Evolutionary conservation across 176 grass and related monocot species (phyloP).

Genomic region (Cymbopogon citratus): DNA sequence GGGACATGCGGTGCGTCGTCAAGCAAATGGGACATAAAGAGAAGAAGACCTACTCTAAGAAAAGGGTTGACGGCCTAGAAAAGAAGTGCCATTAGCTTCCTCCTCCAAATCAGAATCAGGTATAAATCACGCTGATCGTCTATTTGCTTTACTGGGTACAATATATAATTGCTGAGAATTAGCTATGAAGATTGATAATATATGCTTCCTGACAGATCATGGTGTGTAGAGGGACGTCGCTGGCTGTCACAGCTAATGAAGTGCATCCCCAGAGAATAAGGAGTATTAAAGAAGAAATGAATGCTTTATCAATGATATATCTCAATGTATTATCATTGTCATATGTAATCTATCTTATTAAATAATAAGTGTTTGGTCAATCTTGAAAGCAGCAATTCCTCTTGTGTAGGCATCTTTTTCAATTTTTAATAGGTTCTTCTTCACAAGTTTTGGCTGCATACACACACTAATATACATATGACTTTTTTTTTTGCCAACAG

Average conservation of each 20-base stretch:
- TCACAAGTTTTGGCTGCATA: too few species aligned
- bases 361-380: neutral
- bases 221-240: neutral
- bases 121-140: neutral
- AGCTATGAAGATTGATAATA: neutral
- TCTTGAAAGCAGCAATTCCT: neutral
- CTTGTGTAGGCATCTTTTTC: neutral
- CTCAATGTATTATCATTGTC: neutral
- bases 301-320: neutral
- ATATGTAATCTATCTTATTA: neutral
- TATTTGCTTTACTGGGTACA: neutral
- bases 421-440: too few species aligned
- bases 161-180: neutral
- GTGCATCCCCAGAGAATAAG: neutral
- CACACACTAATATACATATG: too few species aligned
- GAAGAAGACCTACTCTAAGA: neutral
- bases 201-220: neutral
- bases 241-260: neutral
- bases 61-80: neutral
- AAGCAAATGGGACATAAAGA: neutral
- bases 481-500: too few species aligned
- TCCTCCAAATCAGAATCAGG: neutral
- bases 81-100: neutral
- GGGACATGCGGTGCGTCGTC: neutral
- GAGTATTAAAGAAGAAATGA: neutral